Evolutionary conservation across 345 rosid species (phyloP), one percentile per base, ranked within the genome.

Genomic region (Cochlearia excelsa): DNA sequence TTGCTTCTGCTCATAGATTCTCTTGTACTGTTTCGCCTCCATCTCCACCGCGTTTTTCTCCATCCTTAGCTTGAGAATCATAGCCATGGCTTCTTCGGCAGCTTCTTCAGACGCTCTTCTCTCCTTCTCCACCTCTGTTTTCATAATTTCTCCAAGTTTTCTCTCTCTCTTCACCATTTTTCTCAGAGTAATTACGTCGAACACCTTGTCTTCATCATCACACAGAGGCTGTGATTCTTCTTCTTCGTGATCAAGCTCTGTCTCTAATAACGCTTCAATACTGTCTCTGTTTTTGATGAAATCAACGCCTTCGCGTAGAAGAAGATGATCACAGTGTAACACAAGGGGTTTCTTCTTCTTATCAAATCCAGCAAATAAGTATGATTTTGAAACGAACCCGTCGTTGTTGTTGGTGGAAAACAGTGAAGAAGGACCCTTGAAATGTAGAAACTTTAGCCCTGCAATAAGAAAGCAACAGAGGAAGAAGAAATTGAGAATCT

Each of bases 81-180:
- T 81, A 26, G 88, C 78, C 95, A 92, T 88, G 38, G 98, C 83
- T 70, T 86, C 96, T 10, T 79, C 78, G 0, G 87, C 80, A 1
- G 93, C 95, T 1, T 90, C 75, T 38, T 88, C 75, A 47, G 96
- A 70, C 1, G 96, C 93, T 62, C 62, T 29, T 70, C 95, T 80
- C 66, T 92, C 98, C 47, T 86, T 80, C 53, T 88, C 93, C 7
- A 84, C 80, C 61, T 92, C 98, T 39, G 30, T 40, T 54, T 33
- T 43, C 31, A 85, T 75, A 54, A 43, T 41, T 3, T 71, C 60
- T 3, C 82, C 78, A 65, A 82, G 75, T 37, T 42, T 66, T 74
- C 84, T 78, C 66, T 86, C 95, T 8, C 65, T 64, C 73, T 79
- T 83, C 6, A 88, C 87, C 69, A 84, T 67, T 65, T 63, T 75